Conservation (phyloP, 257 asterid genomes). For the Gynochthodes officinalis region DNA sequence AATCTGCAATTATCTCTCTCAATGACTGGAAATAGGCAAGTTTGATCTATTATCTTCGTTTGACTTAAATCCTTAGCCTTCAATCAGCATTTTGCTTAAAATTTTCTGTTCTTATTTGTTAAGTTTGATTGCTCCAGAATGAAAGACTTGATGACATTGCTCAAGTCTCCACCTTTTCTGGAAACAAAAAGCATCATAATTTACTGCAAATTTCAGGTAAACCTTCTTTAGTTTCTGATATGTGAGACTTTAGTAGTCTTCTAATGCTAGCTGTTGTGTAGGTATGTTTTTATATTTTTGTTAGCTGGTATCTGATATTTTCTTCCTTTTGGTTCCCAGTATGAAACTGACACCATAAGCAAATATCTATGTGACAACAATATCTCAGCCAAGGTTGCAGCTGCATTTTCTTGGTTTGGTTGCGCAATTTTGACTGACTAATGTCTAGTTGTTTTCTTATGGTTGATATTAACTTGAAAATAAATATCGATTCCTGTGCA, state of each 20-base stretch:
- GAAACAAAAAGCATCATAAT: conserved; percentile 81
- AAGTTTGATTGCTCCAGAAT: conserved; percentile 36
- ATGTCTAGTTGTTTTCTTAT: conserved; percentile 20
- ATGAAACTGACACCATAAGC: conserved; percentile 90
- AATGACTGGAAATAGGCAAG: conserved; percentile 59
- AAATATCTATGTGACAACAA: conserved; percentile 69
- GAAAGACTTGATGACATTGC: conserved; percentile 69
- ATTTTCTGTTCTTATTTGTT: neutral
- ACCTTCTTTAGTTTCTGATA: conserved; percentile 12
- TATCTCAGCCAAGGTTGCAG: conserved; percentile 80
- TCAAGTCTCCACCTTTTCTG: conserved; percentile 65
- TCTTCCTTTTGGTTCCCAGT: conserved; percentile 40
- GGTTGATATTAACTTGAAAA: conserved; percentile 8
- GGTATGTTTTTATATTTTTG: conserved; percentile 4
- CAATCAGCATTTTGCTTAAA: conserved; percentile 9
- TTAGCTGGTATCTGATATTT: conserved; percentile 16
- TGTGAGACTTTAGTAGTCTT: neutral
- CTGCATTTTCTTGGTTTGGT: conserved; percentile 28
- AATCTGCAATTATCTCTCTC: conserved; percentile 86
- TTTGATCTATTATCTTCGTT: conserved; percentile 13
- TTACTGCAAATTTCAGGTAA: conserved; percentile 95
- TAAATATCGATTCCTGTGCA: conserved; percentile 30
- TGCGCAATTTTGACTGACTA: conserved; percentile 15
- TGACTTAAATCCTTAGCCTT: conserved; percentile 18
- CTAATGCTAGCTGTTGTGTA: neutral